Evolutionary conservation across 192 early-diverging fungal genomes (phyloP).

Genomic region (Coemansia sp.): DNA sequence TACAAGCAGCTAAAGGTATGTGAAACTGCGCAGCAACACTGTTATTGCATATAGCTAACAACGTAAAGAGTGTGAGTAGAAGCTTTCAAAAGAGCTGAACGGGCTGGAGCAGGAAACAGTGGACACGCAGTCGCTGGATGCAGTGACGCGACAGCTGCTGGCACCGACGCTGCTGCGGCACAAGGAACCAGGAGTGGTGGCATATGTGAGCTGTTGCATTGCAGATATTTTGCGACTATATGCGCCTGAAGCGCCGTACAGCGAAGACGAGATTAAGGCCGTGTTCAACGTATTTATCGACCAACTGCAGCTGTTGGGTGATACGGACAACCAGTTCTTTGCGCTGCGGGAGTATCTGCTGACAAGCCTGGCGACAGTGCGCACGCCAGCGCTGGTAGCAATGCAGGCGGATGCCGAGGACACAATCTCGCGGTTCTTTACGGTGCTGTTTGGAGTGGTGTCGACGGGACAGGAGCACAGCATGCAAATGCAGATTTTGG

Average conservation of each 20-base stretch:
- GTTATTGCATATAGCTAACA: too few species aligned
- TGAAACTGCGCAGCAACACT: too few species aligned
- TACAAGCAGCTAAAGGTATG: constrained; percentile 54
- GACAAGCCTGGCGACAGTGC: constrained; percentile 83
- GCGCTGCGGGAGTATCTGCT: constrained; percentile 78
- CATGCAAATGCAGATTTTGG: constrained; percentile 74
- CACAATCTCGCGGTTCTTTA: constrained; percentile 70
- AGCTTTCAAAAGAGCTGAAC: constrained; percentile 70
- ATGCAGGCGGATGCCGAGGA: constrained; percentile 78
- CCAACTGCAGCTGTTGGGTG: constrained; percentile 68
- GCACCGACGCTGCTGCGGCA: constrained; percentile 67
- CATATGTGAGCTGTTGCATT: constrained; percentile 79
- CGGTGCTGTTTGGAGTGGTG: constrained; percentile 66
- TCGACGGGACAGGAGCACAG: constrained; percentile 71
- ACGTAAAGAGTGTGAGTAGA: constrained; percentile 45
- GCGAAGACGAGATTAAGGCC: constrained; percentile 63
- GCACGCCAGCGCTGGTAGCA: constrained; percentile 75
- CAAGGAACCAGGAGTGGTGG: constrained; percentile 77
- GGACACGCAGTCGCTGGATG: constrained; percentile 65
- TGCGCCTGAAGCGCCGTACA: constrained; percentile 93
- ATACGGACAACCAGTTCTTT: constrained; percentile 65
- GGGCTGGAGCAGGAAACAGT: constrained; percentile 74
- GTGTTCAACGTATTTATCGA: constrained; percentile 83
- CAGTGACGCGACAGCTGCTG: constrained; percentile 67
- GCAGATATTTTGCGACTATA: constrained; percentile 89